A percentile compares a stretch with the other conserved stretches of the same genome.
Evolutionary conservation across 129 eudicot genomes (phyloP).

Genomic region (Saposhnikovia divaricata): DNA sequence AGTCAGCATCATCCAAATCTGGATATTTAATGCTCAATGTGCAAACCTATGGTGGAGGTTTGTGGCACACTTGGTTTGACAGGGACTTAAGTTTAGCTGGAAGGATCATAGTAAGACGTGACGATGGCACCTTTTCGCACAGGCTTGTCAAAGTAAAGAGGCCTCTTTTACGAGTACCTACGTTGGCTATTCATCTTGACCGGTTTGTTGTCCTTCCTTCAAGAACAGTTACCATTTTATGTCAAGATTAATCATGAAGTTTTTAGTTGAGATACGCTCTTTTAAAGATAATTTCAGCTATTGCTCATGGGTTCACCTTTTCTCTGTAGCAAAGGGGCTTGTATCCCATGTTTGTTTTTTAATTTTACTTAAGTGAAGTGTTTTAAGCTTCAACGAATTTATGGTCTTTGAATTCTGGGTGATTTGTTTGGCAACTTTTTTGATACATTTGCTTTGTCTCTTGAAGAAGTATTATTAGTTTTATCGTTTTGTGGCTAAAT

Average conservation of each 20-base stretch:
- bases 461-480: background rate
- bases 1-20: constrained; percentile 73
- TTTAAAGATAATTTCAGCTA: background rate
- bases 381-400: background rate
- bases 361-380: background rate
- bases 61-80: constrained; percentile 99
- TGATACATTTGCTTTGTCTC: background rate
- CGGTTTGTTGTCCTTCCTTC: constrained; percentile 44
- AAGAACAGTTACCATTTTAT: background rate
- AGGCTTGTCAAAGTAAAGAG: constrained; percentile 72
- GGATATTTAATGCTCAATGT: constrained; percentile 93
- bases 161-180: constrained; percentile 84
- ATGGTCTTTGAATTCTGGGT: background rate
- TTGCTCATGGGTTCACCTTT: background rate
- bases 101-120: constrained; percentile 65
- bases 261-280: background rate
- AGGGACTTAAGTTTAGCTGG: constrained; percentile 93
- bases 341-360: background rate
- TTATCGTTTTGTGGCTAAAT: background rate
- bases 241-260: background rate
- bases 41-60: constrained; percentile 95
- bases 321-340: background rate
- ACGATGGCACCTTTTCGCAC: constrained; percentile 69
- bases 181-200: constrained; percentile 90
- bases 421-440: background rate